Conservation (phyloP, 768 basidiomycete genomes). For the Lentinula raphanica region DNA sequence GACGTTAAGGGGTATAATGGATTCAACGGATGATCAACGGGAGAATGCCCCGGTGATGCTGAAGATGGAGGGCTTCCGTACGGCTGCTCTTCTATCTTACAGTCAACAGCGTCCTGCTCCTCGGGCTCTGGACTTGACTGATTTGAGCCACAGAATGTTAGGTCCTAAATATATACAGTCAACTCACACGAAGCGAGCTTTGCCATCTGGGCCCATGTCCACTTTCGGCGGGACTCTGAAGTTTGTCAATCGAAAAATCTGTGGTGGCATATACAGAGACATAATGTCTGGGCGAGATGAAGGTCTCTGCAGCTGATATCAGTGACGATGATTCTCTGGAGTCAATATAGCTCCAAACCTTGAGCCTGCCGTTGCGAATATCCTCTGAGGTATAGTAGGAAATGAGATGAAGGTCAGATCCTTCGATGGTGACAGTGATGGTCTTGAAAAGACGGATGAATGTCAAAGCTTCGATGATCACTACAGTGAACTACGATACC, state of each 20-base stretch:
- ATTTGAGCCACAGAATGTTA: neutral
- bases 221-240: constrained; percentile 82
- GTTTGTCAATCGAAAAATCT: constrained; percentile 73
- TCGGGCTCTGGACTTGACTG: constrained; percentile 35
- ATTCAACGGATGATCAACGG: constrained; percentile 28
- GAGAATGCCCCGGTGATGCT: constrained; percentile 22
- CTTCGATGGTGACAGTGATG: constrained; percentile 78
- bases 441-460: constrained; percentile 41
- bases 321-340: constrained; percentile 6
- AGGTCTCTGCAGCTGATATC: constrained; percentile 41
- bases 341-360: constrained; percentile 25
- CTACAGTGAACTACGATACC: constrained; percentile 30
- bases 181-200: constrained; percentile 59
- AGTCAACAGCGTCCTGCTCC: constrained; percentile 39
- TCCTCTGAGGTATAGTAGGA: constrained; percentile 83
- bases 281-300: constrained; percentile 69
- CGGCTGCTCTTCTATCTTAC: constrained; percentile 43
- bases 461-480: neutral
- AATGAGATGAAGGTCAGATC: constrained; percentile 76
- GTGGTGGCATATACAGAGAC: constrained; percentile 64
- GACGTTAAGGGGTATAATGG: constrained; percentile 26
- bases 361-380: constrained; percentile 62
- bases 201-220: constrained; percentile 67
- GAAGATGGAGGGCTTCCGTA: constrained; percentile 37
- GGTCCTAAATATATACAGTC: neutral